phyloP scores from a whole-genome alignment of 2,329 filamentous ascomycete genomes.

The Aspergillus viridinutans region DNA sequence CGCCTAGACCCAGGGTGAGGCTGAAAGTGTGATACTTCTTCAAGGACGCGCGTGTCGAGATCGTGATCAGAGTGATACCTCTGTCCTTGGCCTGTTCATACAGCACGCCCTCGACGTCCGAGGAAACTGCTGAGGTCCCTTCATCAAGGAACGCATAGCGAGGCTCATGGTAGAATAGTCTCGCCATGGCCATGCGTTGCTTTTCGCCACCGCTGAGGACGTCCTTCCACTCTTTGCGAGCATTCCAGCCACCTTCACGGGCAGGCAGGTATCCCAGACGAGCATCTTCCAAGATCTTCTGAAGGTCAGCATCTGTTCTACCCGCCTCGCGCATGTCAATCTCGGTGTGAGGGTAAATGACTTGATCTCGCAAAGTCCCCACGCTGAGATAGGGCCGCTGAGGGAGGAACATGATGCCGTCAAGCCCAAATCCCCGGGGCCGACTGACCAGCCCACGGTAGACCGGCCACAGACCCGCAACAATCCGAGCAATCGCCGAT shows the following conservation, averaged over 20 bases:
- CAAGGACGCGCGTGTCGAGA: conserved; percentile 87
- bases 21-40: conserved; percentile 96
- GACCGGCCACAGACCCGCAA: conserved; percentile 91
- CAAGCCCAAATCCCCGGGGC: conserved; percentile 72
- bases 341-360: conserved; percentile 95
- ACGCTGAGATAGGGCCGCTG: conserved; percentile 89
- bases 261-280: conserved; percentile 83
- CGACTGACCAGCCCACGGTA: conserved; percentile 89
- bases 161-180: conserved; percentile 90
- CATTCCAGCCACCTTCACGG: conserved; percentile 94
- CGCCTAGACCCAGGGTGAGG: conserved; percentile 75
- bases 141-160: conserved; percentile 93
- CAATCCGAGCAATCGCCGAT: conserved; percentile 77
- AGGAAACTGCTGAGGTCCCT: conserved; percentile 83
- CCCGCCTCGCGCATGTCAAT: conserved; percentile 84
- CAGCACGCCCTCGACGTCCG: conserved; percentile 86
- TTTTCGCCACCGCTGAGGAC: conserved; percentile 97
- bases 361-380: conserved; percentile 90
- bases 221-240: conserved; percentile 96
- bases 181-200: conserved; percentile 86
- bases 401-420: conserved; percentile 98
- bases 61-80: conserved; percentile 92
- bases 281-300: conserved; percentile 74
- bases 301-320: conserved; percentile 72
- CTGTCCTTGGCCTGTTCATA: conserved; percentile 91